Base-by-base conservation (phyloP, 2,329 filamentous ascomycete species). In the Laburnicola sp. region DNA sequence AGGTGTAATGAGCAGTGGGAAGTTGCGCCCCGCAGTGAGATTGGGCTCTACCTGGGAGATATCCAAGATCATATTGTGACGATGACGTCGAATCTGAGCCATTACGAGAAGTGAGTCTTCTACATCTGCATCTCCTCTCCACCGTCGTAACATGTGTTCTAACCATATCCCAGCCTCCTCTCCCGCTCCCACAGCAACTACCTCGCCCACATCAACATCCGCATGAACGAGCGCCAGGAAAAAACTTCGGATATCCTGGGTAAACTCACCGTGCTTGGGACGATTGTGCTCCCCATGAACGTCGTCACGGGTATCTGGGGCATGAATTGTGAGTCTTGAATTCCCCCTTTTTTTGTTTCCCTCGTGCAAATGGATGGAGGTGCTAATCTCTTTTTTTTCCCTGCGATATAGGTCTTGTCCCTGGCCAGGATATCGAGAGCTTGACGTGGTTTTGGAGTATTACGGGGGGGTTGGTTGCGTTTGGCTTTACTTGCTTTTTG, bases 41-140 rank as follows among this genome's bases (percentile, higher is more conserved):
- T 99, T 69, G 94, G 94, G n/a, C 76, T 99, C 46, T 99, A 97
- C 74, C 78, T 99, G 51, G 94, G 94, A 56, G 94, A 99, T 76
- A 99, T 99, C 58, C 94, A 99, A 73, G 94, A 99, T 77, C 94
- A 99, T 72, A 97, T 99, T 63, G 86, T 99, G 63, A 99, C 94
- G 57, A 99, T 99, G 94, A 97, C 93, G 32, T 89, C 88, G 45
- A 99, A 97, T 70, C 76, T 99, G 68, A 88, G 86, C 59, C 94
- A 99, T 71, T 97, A 97, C 67, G 94, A 99, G 75, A 96, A 92
- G 89, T 94, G 79, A 66, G 86, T 79, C n/a, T n/a, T n/a, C n/a
- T n/a, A n/a, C n/a, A n/a, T n/a, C n/a, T n/a, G n/a, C n/a, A n/a
- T n/a, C n/a, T n/a, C n/a, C n/a, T n/a, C n/a, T n/a, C n/a, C n/a